phyloP scores from a whole-genome alignment of 495 filamentous ascomycete genomes.

The Hapsidospora chrysogenum region DNA sequence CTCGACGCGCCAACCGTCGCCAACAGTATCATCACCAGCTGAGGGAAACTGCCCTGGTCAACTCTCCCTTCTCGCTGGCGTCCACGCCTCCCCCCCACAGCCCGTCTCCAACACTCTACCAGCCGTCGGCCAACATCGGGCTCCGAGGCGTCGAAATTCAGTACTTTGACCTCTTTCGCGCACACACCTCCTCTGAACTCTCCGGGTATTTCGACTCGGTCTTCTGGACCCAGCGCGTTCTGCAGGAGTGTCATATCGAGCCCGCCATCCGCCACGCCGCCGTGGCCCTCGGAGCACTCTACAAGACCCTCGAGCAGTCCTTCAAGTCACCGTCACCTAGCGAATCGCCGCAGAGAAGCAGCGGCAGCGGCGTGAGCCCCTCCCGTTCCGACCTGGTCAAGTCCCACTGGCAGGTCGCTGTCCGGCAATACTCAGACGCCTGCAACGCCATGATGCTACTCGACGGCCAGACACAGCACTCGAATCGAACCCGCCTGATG shows the following conservation, averaged over 20 bases:
- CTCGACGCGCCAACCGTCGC: constrained; percentile 3
- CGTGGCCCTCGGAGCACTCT: constrained; percentile 44
- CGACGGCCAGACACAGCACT: constrained; percentile 13
- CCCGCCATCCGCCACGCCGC: constrained; percentile 48
- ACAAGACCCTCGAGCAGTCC: constrained; percentile 39
- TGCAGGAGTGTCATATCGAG: constrained; percentile 44
- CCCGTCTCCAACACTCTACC: constrained; percentile 9
- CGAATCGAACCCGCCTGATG: constrained; percentile 28
- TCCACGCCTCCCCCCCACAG: constrained; percentile 12
- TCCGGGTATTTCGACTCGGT: constrained; percentile 45
- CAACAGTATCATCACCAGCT: constrained; percentile 4
- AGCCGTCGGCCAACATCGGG: constrained; percentile 17
- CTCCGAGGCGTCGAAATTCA: constrained; percentile 29
- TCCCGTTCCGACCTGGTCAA: constrained; percentile 13
- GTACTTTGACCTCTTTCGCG: constrained; percentile 43
- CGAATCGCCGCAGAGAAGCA: constrained; percentile 17
- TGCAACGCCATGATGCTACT: constrained; percentile 16
- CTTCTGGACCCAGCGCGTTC: constrained; percentile 40
- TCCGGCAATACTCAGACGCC: constrained; percentile 27
- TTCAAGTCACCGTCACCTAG: constrained; percentile 35
- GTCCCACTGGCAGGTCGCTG: constrained; percentile 26
- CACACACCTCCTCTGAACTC: constrained; percentile 38
- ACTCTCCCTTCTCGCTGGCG: not conserved
- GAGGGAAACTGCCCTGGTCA: no score
- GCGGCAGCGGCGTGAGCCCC: constrained; percentile 4